Conservation (phyloP, 2,329 filamentous ascomycete species). For the Herpotrichia juniperi region DNA sequence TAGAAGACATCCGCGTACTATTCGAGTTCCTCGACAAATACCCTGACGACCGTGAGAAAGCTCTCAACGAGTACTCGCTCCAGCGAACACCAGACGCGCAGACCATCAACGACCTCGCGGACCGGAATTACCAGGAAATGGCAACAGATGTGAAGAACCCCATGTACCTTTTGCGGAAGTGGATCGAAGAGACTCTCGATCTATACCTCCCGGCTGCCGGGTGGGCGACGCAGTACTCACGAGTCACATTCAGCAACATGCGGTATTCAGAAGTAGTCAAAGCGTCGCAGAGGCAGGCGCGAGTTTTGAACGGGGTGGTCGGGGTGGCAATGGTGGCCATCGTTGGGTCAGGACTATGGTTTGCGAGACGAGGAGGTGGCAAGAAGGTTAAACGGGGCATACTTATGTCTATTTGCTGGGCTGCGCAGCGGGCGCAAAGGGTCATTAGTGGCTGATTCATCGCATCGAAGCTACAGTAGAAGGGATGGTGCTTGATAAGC, state of each 20-base stretch:
- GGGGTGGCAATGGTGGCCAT: slow-evolving; percentile 24
- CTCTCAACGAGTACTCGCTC: slow-evolving; percentile 76
- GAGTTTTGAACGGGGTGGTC: slow-evolving; percentile 37
- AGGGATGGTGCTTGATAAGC: too few species aligned
- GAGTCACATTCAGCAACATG: slow-evolving; percentile 93
- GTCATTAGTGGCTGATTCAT: neutral
- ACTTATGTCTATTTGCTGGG: slow-evolving; percentile 30
- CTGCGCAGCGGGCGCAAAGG: slow-evolving; percentile 15
- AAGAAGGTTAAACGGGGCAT: slow-evolving; percentile 33
- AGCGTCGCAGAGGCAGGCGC: slow-evolving; percentile 60
- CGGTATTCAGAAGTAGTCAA: slow-evolving; percentile 82
- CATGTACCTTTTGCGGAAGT: slow-evolving; percentile 81
- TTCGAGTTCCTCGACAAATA: slow-evolving; percentile 82
- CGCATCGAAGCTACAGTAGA: too few species aligned
- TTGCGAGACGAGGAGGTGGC: slow-evolving; percentile 27
- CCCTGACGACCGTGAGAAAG: slow-evolving; percentile 45
- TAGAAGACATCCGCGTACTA: slow-evolving; percentile 90
- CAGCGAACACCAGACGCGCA: slow-evolving; percentile 79
- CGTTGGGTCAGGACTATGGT: slow-evolving; percentile 25
- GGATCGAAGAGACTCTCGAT: slow-evolving; percentile 81
- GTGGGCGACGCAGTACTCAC: slow-evolving; percentile 90
- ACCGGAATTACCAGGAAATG: slow-evolving; percentile 95
- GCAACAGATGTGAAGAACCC: slow-evolving; percentile 79
- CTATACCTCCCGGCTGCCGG: slow-evolving; percentile 77
- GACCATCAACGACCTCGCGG: slow-evolving; percentile 89